These are phyloP conservation scores for Candolleomyces eurysporus DNA, from an alignment of 768 basidiomycete species.

Conservation along the genomic window DNA sequence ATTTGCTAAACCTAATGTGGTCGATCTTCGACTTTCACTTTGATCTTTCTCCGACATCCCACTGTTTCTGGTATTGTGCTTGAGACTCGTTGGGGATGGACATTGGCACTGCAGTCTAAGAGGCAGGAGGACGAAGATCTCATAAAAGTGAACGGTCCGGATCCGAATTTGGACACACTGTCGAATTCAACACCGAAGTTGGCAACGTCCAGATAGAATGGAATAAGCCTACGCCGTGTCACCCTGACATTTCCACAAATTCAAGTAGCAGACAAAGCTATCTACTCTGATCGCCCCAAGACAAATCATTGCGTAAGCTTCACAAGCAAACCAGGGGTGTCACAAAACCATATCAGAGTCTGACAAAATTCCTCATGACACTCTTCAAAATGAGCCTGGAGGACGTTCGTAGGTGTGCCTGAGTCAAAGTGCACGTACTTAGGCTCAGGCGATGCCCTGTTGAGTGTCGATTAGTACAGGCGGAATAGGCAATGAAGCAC, in stretches of 20 bases:
- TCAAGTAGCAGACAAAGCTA: no score
- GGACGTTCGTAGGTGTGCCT: background rate
- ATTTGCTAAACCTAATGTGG: background rate
- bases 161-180: no score
- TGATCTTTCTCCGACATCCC: background rate
- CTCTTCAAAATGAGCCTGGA: background rate
- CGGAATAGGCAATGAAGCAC: no score
- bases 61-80: no score
- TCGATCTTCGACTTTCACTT: background rate
- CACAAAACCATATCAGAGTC: background rate
- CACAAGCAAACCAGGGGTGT: background rate
- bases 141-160: no score
- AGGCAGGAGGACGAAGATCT: no score
- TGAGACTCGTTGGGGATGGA: no score
- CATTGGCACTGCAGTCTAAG: no score
- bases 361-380: background rate
- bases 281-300: background rate
- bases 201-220: background rate
- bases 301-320: background rate
- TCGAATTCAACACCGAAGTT: no score
- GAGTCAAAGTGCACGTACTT: background rate
- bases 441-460: background rate
- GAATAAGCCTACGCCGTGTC: background rate
- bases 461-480: no score
- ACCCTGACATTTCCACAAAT: no score